phyloP scores from a whole-genome alignment of 2,329 filamentous ascomycete genomes.

The Grosmannia clavigera region DNA sequence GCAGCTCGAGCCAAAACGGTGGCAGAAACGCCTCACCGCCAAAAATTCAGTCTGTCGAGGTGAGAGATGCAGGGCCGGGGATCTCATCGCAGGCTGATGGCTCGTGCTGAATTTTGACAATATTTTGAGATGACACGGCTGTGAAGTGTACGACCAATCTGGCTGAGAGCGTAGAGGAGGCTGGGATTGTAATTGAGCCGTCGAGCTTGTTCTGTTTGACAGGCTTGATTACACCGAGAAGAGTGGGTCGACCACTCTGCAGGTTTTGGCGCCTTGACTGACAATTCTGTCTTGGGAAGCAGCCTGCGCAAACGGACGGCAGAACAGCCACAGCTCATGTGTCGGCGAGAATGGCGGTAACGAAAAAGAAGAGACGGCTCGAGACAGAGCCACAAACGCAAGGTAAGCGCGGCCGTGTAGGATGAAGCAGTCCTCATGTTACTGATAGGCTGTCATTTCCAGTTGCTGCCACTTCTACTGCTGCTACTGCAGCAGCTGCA shows the following conservation, averaged over 20 bases:
- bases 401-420: conserved; percentile 15
- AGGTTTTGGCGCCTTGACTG: background rate
- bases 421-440: background rate
- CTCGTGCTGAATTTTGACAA: background rate
- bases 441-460: background rate
- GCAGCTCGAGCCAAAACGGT: background rate
- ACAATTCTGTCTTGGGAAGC: background rate
- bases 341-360: conserved; percentile 12
- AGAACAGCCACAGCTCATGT: background rate
- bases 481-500: background rate
- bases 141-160: no score
- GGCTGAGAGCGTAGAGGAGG: no score
- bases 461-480: background rate
- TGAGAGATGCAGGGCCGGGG: background rate
- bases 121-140: no score
- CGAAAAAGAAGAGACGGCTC: conserved; percentile 26
- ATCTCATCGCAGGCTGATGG: background rate
- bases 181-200: background rate
- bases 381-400: conserved; percentile 19
- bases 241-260: background rate
- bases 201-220: background rate
- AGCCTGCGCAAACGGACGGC: background rate
- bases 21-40: conserved; percentile 12
- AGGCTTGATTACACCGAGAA: background rate
- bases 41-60: background rate